phyloP scores from a whole-genome alignment of 75 land plant genomes.

The Cryptomeria japonica region DNA sequence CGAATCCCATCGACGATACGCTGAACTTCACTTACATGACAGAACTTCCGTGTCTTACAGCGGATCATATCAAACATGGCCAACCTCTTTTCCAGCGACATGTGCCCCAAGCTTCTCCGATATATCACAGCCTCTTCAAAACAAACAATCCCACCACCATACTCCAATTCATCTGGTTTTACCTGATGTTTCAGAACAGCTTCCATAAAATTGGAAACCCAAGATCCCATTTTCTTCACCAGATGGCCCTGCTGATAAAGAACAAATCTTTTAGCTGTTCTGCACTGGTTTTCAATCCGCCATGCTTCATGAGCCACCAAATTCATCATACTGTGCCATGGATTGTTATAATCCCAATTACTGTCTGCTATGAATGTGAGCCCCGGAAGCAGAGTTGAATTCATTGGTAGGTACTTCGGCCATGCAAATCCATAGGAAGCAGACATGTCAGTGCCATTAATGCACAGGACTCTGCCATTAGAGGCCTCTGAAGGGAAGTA shows the following conservation, averaged over 20 bases:
- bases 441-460: conserved; percentile 62
- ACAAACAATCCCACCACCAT: conserved; percentile 26
- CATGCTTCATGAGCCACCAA: conserved; percentile 54
- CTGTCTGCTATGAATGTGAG: conserved; percentile 68
- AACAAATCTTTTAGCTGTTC: conserved; percentile 35
- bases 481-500: conserved; percentile 50
- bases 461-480: conserved; percentile 55
- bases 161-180: conserved; percentile 10
- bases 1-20: not conserved
- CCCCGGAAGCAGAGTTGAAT: conserved; percentile 45
- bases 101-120: conserved; percentile 43
- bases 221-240: conserved; percentile 24
- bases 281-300: conserved; percentile 35
- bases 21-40: too few species aligned
- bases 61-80: conserved; percentile 38
- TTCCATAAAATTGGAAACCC: conserved; percentile 29
- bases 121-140: conserved; percentile 69
- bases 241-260: conserved; percentile 51
- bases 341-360: conserved; percentile 69
- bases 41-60: conserved; percentile 41
- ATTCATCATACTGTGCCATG: conserved; percentile 74
- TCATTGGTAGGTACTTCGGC: conserved; percentile 36
- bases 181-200: conserved; percentile 15
- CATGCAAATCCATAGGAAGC: conserved; percentile 72
- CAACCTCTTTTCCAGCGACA: conserved; percentile 23